Evolutionary conservation across 208 protist genomes (phyloP), one percentile per base, ranked within the genome.

Genomic region (Dictyostelium gargantuum): DNA sequence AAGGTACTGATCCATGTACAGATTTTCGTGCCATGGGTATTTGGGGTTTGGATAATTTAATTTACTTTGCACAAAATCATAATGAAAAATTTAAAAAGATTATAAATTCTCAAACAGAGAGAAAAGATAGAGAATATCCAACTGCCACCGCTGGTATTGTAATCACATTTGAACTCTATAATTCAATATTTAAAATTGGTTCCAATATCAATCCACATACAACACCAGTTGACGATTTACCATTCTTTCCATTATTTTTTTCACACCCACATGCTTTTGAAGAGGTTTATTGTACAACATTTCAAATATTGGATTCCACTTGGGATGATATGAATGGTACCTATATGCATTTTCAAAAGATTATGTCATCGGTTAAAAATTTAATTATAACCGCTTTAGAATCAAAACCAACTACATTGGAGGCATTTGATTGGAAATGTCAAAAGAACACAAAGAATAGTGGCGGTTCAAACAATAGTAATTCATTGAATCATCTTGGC

Each of bases 1-100:
- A 98, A 84, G 95, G 94, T 11, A 85, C 46, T 9, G 95, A 98
- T 85, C 97, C 97, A 3, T 92, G 93, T 3, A 98, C 97, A 15
- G 98, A 98, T 93, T 98, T 98, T 75, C 94, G 97, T 48, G 86
- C 56, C 11, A 92, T 84, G 75, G 86, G 86, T 40, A 61, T 92
- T 26, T 85, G 84, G 63, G 86, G 86, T 32, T 50, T 92, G 1
- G 66, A 84, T 5, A 92, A 92, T 85, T 40, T 92, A 6, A 11
- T 92, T 19, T 85, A 92, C 40, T 76, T 92, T 29, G 86, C 86
- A 13, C 66, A 84, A 23, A 44, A 77, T 42, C 23, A 92, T 26
- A 46, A 13, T 35, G 86, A 85, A 9, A 82, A 92, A 54, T 75
- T 84, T 52, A 82, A 29, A 77, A 84, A 82, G 4, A 50, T 79